A percentile compares a stretch with the other conserved stretches of the same genome.
Conservation (phyloP, 1,284 basidiomycete genomes). For the Trichosporon sp. region DNA sequence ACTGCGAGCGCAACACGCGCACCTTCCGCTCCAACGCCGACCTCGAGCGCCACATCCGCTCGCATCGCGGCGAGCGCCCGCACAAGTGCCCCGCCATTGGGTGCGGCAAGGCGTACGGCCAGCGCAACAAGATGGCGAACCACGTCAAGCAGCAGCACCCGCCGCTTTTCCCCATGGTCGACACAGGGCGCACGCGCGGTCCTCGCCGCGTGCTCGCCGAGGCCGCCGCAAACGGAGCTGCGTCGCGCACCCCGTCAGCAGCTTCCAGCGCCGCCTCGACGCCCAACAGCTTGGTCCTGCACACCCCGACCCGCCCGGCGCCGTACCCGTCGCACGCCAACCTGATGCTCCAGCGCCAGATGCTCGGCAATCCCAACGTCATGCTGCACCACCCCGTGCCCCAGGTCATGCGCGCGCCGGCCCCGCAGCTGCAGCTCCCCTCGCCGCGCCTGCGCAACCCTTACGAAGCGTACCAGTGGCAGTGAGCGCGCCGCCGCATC, state of each 20-base stretch:
- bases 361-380: not conserved
- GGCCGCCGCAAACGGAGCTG: slow-evolving; percentile 2
- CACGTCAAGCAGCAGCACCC: slow-evolving; percentile 25
- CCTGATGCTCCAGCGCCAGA: not conserved
- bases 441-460: not conserved
- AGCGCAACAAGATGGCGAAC: slow-evolving; percentile 28
- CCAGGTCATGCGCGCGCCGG: slow-evolving; percentile 1
- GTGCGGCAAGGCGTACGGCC: slow-evolving; percentile 25
- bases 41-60: slow-evolving; percentile 25
- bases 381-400: slow-evolving; percentile 2
- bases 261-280: not conserved
- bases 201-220: slow-evolving; percentile 8
- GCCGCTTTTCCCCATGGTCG: slow-evolving; percentile 10
- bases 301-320: not conserved
- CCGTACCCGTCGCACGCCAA: not conserved
- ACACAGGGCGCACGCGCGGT: slow-evolving; percentile 15
- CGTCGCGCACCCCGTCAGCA: not conserved
- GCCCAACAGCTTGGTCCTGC: not conserved
- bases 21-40: slow-evolving; percentile 28
- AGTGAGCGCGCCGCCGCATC: not conserved
- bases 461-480: slow-evolving; percentile 3
- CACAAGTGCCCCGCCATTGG: slow-evolving; percentile 16
- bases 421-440: not conserved
- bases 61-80: slow-evolving; percentile 20
- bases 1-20: slow-evolving; percentile 15